Evolutionary conservation across 768 basidiomycete species (phyloP).

Genomic region (Russula sp.): DNA sequence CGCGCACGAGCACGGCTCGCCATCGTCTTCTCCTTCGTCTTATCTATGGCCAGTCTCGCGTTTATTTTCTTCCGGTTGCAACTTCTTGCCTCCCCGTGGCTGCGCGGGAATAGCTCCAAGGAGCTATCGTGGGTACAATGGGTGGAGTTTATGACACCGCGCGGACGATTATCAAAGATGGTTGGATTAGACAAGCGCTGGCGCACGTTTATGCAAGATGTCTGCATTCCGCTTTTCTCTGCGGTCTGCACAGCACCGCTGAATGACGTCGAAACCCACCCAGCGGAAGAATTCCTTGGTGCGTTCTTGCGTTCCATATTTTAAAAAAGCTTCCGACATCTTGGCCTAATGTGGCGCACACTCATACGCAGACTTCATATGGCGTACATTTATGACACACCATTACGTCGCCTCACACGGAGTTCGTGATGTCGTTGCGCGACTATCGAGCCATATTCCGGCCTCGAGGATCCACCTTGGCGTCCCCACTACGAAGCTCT

Average conservation of each 20-base stretch:
- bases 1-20: slow-evolving; percentile 3
- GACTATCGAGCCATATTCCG: slow-evolving; percentile 45
- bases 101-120: slow-evolving; percentile 28
- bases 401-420: slow-evolving; percentile 66
- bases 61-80: slow-evolving; percentile 31
- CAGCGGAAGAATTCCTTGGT: slow-evolving; percentile 66
- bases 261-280: slow-evolving; percentile 53
- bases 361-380: slow-evolving; percentile 60
- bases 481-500: slow-evolving; percentile 48
- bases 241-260: slow-evolving; percentile 67
- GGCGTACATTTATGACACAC: slow-evolving; percentile 60
- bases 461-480: slow-evolving; percentile 52
- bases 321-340: not conserved
- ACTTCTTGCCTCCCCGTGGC: slow-evolving; percentile 37
- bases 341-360: not conserved
- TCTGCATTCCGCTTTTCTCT: slow-evolving; percentile 66
- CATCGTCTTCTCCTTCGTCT: slow-evolving; percentile 41
- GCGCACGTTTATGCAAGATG: slow-evolving; percentile 49
- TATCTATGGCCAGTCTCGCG: slow-evolving; percentile 44
- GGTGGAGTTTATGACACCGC: slow-evolving; percentile 45
- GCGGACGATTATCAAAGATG: slow-evolving; percentile 40
- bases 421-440: slow-evolving; percentile 54
- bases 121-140: slow-evolving; percentile 50
- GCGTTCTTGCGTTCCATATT: slow-evolving; percentile 29
- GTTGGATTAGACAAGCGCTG: slow-evolving; percentile 51